Percentiles rank a stretch among this genome's conserved stretches.
Evolutionary conservation across 805 yeast species (phyloP).

Genomic region (Torulaspora maleeae): DNA sequence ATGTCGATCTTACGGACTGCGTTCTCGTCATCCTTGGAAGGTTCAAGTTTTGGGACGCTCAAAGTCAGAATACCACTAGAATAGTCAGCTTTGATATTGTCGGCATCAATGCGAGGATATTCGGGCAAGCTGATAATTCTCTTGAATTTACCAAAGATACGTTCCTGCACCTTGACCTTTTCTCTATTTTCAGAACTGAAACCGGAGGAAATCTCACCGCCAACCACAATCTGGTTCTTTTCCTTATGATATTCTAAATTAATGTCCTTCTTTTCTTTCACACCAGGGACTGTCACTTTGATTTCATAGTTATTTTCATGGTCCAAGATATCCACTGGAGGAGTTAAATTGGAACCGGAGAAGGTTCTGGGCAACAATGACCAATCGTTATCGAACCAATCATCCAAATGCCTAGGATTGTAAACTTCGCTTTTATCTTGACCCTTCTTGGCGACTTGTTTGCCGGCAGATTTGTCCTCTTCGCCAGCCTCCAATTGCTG

Average conservation of each 20-base stretch:
- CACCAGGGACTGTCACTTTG: constrained; percentile 47
- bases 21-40: constrained; percentile 20
- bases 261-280: constrained; percentile 40
- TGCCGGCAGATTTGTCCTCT: constrained; percentile 5
- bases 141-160: constrained; percentile 40
- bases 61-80: constrained; percentile 44
- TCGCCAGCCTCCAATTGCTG: constrained; percentile 16
- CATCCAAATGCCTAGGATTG: constrained; percentile 12
- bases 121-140: constrained; percentile 42
- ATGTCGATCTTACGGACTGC: constrained; percentile 32
- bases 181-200: constrained; percentile 21
- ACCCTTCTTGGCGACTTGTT: constrained; percentile 10
- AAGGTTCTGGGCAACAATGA: constrained; percentile 30
- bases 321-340: constrained; percentile 47
- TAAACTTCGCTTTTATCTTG: constrained; percentile 5
- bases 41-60: constrained; percentile 39
- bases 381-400: constrained; percentile 27
- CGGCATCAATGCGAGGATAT: constrained; percentile 39
- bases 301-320: constrained; percentile 40
- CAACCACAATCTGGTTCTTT: constrained; percentile 39
- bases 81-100: constrained; percentile 43
- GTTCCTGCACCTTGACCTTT: constrained; percentile 34
- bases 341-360: constrained; percentile 29
- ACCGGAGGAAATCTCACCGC: constrained; percentile 41
- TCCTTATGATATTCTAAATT: constrained; percentile 46